Base-by-base conservation (phyloP, 208 protist species). In the Naegleria fowleri region DNA sequence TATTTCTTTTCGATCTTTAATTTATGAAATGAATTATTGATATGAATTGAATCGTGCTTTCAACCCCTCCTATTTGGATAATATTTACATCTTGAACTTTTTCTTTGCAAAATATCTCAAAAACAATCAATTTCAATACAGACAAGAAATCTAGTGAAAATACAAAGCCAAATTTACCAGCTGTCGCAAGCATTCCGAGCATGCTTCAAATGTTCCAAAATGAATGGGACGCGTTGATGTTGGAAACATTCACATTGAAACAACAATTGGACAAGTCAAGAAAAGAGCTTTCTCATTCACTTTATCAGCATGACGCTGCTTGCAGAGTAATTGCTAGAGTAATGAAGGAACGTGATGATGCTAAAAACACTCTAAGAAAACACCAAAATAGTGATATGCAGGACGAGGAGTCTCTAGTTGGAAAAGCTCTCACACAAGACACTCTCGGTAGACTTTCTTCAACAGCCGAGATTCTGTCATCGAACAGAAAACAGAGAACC, bases 261-360 rank as follows among this genome's bases (percentile, higher is more conserved):
- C 86, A 41, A 93, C 95, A 98, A 86, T 94, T 98, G 38, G 94
- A 96, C 15, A 93, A 95, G 85, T 94, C 95, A 87, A 94, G 97
- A 92, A 96, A 99, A 92, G 98, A 99, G 93, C 96, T 99, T 11
- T 95, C 98, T 9, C 97, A 99, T 93, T 95, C 98, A 9, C 93
- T 99, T 88, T 99, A 99, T 92, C 98, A 99, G 95, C 98, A 99
- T 93, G 98, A 99, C 93, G 98, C 98, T 51, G 98, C 99, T 5
- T 99, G 98, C 93, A 94, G 98, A 33, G 98, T 99, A 36, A 99
- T 99, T 90, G 98, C 98, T 5, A 95, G 96, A 83, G 94, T 99
- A 38, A 97, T 96, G 43, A 94, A 95, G 75, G 95, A 97, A 88
- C 86, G 94, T 48, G 95, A 97, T 29, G 76, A 91, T 6, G 5